These are phyloP conservation scores for Phylloboletellus chloephorus DNA, from an alignment of 1,284 basidiomycete species.

Conservation along the genomic window DNA sequence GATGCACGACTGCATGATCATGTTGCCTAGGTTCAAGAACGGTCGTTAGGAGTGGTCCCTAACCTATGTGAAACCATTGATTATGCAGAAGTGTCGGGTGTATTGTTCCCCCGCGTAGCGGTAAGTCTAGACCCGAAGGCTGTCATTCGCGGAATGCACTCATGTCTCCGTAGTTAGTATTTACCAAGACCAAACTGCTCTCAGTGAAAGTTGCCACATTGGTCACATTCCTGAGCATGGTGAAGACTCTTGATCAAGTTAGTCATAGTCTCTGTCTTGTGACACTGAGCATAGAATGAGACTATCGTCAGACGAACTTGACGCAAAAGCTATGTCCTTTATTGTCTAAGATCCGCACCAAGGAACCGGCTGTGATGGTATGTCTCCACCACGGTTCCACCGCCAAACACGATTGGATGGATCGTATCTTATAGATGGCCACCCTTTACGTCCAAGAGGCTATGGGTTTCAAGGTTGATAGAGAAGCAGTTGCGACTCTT, in stretches of 20 bases:
- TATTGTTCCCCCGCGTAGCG: slow-evolving; percentile 83
- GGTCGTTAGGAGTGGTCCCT: slow-evolving; percentile 81
- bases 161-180: slow-evolving; percentile 59
- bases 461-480: slow-evolving; percentile 93
- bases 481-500: slow-evolving; percentile 90
- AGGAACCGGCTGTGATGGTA: slow-evolving; percentile 88
- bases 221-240: slow-evolving; percentile 86
- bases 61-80: slow-evolving; percentile 90
- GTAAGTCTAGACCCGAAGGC: slow-evolving; percentile 42
- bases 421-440: slow-evolving; percentile 58
- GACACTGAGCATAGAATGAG: slow-evolving; percentile 6
- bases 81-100: slow-evolving; percentile 84
- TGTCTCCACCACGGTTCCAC: slow-evolving; percentile 16
- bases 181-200: slow-evolving; percentile 82
- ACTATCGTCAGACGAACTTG: slow-evolving; percentile 55
- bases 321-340: slow-evolving; percentile 95
- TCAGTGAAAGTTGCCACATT: slow-evolving; percentile 88
- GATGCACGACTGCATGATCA: slow-evolving; percentile 3
- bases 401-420: slow-evolving; percentile 3
- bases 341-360: slow-evolving; percentile 92
- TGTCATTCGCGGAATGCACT: slow-evolving; percentile 7
- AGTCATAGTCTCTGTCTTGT: slow-evolving; percentile 7
- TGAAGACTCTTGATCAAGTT: slow-evolving; percentile 90
- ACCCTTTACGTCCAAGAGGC: slow-evolving; percentile 93
- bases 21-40: slow-evolving; percentile 75